phyloP scores from a whole-genome alignment of 2,329 filamentous ascomycete species.

The Fusarium robinianum region DNA sequence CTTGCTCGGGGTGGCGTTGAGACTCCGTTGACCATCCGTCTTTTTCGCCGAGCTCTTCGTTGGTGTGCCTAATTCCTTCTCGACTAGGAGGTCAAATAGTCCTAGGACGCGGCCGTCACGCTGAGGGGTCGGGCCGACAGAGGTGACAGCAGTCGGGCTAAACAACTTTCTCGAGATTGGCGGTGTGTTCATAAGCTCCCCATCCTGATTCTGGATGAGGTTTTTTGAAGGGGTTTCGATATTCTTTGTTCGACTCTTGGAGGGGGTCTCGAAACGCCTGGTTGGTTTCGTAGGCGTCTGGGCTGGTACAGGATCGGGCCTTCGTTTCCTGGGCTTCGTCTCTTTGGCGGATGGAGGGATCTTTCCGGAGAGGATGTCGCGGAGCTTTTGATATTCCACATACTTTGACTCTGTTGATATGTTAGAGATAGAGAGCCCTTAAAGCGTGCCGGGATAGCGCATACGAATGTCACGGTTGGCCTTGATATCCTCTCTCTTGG shows the following conservation, averaged over 20 bases:
- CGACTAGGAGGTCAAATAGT: slow-evolving; percentile 71
- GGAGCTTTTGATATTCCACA: slow-evolving; percentile 72
- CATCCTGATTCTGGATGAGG: slow-evolving; percentile 39
- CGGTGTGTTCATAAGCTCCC: slow-evolving; percentile 58
- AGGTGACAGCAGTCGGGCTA: slow-evolving; percentile 61
- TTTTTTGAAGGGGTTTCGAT: slow-evolving; percentile 53
- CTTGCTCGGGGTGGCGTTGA: slow-evolving; percentile 54
- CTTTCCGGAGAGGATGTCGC: slow-evolving; percentile 63
- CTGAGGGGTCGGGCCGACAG: slow-evolving; percentile 78
- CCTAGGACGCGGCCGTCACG: slow-evolving; percentile 77
- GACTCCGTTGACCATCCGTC: slow-evolving; percentile 17
- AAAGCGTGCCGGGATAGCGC: slow-evolving; percentile 10
- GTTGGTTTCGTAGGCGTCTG: slow-evolving; percentile 58
- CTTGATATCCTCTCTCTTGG: slow-evolving; percentile 76
- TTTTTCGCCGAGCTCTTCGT: slow-evolving; percentile 46
- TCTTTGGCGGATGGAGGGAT: slow-evolving; percentile 47
- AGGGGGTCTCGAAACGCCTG: slow-evolving; percentile 53
- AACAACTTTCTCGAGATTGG: slow-evolving; percentile 63
- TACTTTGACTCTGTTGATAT: slow-evolving; percentile 65
- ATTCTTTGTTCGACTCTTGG: slow-evolving; percentile 49
- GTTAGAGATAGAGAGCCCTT: background rate
- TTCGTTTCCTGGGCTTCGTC: slow-evolving; percentile 48
- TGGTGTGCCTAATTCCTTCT: slow-evolving; percentile 55
- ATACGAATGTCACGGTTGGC: slow-evolving; percentile 71
- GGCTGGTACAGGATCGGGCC: slow-evolving; percentile 40